These are phyloP conservation scores for Chlorella sp. DNA, from an alignment of 139 green algal species.

Conservation along the genomic window DNA sequence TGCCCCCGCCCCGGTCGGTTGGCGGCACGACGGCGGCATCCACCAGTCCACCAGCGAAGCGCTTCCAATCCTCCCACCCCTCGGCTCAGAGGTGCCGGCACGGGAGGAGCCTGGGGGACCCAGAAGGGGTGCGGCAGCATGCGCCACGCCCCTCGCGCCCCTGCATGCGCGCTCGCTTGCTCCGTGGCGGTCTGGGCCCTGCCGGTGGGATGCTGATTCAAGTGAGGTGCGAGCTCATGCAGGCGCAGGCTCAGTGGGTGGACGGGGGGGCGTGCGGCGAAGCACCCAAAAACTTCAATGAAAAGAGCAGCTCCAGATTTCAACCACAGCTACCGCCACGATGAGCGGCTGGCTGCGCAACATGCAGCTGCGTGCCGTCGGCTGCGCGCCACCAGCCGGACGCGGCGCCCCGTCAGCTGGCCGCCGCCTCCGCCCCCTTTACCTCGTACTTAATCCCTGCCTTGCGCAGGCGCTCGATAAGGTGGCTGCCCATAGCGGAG, in stretches of 20 bases:
- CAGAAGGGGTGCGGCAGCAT: too few relatives aligned
- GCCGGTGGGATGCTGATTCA: background rate
- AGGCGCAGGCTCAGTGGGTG: too few relatives aligned
- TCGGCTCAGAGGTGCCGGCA: too few relatives aligned
- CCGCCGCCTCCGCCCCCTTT: background rate
- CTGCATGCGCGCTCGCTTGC: background rate
- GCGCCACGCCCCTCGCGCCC: too few relatives aligned
- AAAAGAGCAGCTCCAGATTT: background rate
- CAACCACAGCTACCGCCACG: background rate
- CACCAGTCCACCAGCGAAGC: too few relatives aligned
- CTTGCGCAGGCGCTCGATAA: conserved; percentile 58
- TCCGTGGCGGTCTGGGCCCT: background rate
- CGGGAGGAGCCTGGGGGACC: too few relatives aligned
- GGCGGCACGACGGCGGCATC: too few relatives aligned
- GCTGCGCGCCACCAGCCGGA: too few relatives aligned
- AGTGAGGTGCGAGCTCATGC: background rate
- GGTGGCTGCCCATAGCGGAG: conserved; percentile 54
- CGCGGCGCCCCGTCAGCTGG: background rate
- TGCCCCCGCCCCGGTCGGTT: too few relatives aligned
- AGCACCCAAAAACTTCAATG: background rate
- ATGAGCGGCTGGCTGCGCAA: background rate
- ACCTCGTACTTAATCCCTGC: conserved; percentile 39
- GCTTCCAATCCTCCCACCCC: too few relatives aligned
- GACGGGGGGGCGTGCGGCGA: too few relatives aligned
- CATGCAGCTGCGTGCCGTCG: too few relatives aligned